A percentile compares a stretch with the other conserved stretches of the same genome.
Evolutionary conservation across 768 basidiomycete species (phyloP).

Genomic region (Trichaptum fuscoviolaceum): DNA sequence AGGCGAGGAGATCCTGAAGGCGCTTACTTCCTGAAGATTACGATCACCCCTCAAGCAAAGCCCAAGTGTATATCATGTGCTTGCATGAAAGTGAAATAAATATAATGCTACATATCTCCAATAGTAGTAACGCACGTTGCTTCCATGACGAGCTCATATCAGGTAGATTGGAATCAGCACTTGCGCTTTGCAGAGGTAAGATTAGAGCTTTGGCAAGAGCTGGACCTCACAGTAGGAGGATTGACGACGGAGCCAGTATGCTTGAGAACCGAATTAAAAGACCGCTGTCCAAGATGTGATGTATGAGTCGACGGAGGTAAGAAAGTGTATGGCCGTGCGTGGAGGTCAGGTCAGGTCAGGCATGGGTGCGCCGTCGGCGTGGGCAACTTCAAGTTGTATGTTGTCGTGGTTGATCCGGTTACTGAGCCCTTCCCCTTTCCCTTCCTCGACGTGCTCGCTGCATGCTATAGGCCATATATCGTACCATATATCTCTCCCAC

Average conservation of each 20-base stretch:
- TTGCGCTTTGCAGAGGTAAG: too few relatives aligned
- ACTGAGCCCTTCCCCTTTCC: not conserved
- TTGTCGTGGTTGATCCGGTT: not conserved
- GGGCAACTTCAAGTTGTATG: not conserved
- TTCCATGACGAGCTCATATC: not conserved
- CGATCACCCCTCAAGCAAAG: not conserved
- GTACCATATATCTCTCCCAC: not conserved
- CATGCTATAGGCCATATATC: not conserved
- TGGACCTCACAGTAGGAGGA: too few relatives aligned
- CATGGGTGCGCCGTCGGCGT: not conserved
- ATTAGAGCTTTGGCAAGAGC: too few relatives aligned
- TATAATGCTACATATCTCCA: not conserved
- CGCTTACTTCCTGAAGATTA: constrained; percentile 24
- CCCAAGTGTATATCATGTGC: not conserved
- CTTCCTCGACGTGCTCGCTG: not conserved
- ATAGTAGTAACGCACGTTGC: not conserved
- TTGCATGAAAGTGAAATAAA: not conserved
- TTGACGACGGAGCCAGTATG: not conserved
- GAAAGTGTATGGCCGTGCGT: not conserved
- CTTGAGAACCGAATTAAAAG: not conserved
- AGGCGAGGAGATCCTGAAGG: constrained; percentile 52
- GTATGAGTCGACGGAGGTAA: not conserved
- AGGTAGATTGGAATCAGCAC: not conserved
- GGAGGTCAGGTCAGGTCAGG: not conserved
- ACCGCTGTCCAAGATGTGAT: not conserved